Evolutionary conservation across 306 rosid species (phyloP).

Genomic region (Trifolium pratense): DNA sequence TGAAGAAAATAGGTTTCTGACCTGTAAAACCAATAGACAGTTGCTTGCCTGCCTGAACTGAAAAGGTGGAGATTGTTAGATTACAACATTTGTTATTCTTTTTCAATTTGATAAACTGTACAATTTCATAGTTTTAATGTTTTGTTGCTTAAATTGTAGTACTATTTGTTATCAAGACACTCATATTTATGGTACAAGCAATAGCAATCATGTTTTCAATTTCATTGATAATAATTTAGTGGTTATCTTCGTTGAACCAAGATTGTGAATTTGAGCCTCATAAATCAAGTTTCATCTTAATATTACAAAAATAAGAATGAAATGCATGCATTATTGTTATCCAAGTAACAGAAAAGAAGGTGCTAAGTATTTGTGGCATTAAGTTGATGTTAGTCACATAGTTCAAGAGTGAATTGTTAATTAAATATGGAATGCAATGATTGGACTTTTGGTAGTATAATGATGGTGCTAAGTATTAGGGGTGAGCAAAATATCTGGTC

Average conservation of each 20-base stretch:
- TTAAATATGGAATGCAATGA: too few relatives aligned
- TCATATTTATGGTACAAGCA: constrained; percentile 23
- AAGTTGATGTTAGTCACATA: too few relatives aligned
- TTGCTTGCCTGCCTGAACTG: constrained; percentile 46
- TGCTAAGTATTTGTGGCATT: too few relatives aligned
- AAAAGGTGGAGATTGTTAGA: constrained; percentile 45
- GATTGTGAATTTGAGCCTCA: not conserved
- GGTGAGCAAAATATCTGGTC: too few relatives aligned
- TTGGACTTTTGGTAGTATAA: too few relatives aligned
- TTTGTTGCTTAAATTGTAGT: constrained; percentile 42
- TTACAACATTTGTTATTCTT: constrained; percentile 55
- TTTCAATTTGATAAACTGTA: constrained; percentile 46
- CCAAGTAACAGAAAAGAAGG: not conserved
- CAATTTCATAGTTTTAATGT: constrained; percentile 40
- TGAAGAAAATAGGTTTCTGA: constrained; percentile 40
- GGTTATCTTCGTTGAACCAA: constrained; percentile 1
- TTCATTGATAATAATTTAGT: constrained; percentile 9
- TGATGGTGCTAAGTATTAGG: too few relatives aligned
- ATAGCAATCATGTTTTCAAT: constrained; percentile 17
- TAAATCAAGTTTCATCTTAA: not conserved
- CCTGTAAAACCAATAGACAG: constrained; percentile 40
- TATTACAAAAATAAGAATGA: not conserved
- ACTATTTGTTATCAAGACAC: constrained; percentile 35
- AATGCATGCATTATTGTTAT: not conserved
- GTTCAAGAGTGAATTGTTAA: too few relatives aligned